Evolutionary conservation across 2,329 filamentous ascomycete genomes (phyloP), one percentile per base, ranked within the genome.

Genomic region (Aspergillus carbonarius): DNA sequence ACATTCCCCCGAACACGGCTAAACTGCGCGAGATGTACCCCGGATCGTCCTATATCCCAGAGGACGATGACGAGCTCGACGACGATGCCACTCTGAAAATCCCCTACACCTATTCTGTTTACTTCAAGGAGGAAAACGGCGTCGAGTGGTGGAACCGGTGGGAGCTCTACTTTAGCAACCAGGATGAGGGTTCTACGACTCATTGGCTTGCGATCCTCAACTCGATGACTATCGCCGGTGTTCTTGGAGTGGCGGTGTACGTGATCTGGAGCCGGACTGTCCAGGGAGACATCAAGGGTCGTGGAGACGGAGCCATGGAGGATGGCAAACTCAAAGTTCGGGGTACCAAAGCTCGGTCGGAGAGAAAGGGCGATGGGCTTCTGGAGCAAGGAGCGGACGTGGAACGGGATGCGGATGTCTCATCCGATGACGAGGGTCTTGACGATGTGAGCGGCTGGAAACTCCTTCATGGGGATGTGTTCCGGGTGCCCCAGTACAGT

Each of bases 121-220:
- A 95, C 75, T 96, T 92, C 78, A 87, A 91, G 53, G 90, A 96
- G 72, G 91, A 96, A 61, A 84, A 88, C 42, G 85, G 83, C 18
- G 80, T 96, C 52, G 91, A 95, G 63, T 96, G 92, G 92, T 81
- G 82, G 57, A 91, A 88, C 66, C 85, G 92, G 55, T 96, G 92
- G 92, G 90, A 96, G 68, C 79, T 93, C 55, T 96, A 96, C 74
- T 96, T 96, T 76, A 90, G 89, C 60, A 92, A 93, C 72, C 90
- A 95, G 70, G 88, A 91, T 58, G 90, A 93, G 65, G 90, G 89
- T 47, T 88, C 85, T 25, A 87, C 86, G 70, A 91, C 93, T 23
- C 92, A 96, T 72, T 96, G 91, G 90, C 81, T 96, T 57, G 91
- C 92, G 35, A 93, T 96, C 63, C 76, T 95, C 74, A 96, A 96